These are phyloP conservation scores for Zygoascus sp. DNA, from an alignment of 1,139 yeast genomes.

Conservation along the genomic window DNA sequence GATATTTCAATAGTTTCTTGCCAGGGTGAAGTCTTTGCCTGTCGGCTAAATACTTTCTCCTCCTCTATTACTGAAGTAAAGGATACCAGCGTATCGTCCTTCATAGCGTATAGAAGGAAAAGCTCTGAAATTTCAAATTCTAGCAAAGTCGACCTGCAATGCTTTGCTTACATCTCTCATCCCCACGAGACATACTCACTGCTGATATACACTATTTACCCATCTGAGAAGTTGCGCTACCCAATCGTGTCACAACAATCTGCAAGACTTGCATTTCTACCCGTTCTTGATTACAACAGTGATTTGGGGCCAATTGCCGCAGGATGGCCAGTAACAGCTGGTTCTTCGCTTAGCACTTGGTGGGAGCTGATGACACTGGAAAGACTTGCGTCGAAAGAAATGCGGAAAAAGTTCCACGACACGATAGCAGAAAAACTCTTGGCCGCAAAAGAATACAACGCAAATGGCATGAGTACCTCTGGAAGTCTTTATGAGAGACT, in stretches of 20 bases:
- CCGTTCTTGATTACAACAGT: constrained; percentile 14
- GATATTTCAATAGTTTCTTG: constrained; percentile 18
- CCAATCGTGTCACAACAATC: constrained; percentile 24
- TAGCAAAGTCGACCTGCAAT: constrained; percentile 18
- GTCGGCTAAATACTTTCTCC: constrained; percentile 10
- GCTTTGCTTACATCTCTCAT: constrained; percentile 21
- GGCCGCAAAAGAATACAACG: background rate
- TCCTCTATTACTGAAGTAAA: background rate
- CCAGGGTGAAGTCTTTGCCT: constrained; percentile 19
- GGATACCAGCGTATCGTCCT: constrained; percentile 4
- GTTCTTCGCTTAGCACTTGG: constrained; percentile 23
- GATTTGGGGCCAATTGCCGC: background rate
- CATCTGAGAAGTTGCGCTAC: constrained; percentile 21
- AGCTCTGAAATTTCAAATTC: constrained; percentile 11
- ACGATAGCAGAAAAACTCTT: background rate
- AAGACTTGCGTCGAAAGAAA: constrained; percentile 13
- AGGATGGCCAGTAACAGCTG: constrained; percentile 16
- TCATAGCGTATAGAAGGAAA: constrained; percentile 14
- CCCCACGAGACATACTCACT: constrained; percentile 23
- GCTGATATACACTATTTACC: constrained; percentile 20
- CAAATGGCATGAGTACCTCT: background rate
- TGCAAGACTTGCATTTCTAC: constrained; percentile 21
- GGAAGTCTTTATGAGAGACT: background rate
- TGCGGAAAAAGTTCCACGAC: constrained; percentile 14
- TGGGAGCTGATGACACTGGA: constrained; percentile 22